These are phyloP conservation scores for Spergularia marina DNA, from an alignment of 148 eudicot genomes.

Conservation along the genomic window DNA sequence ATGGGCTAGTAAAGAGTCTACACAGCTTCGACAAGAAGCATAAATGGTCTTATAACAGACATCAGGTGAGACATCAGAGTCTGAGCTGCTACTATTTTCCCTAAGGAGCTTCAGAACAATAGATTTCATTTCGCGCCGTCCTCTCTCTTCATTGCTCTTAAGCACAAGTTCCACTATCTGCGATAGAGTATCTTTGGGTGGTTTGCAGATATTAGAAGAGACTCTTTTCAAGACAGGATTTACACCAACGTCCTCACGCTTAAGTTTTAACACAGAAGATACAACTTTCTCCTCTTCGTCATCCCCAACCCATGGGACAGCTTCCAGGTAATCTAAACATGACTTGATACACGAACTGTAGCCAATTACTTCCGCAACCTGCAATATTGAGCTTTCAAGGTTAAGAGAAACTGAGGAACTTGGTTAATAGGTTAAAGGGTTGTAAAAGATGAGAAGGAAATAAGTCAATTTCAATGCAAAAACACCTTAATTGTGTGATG, in stretches of 20 bases:
- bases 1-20: conserved; percentile 41
- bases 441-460: conserved; percentile 1
- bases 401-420: neutral
- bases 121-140: conserved; percentile 85
- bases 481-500: neutral
- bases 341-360: conserved; percentile 61
- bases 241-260: conserved; percentile 50
- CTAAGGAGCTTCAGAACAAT: conserved; percentile 78
- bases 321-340: conserved; percentile 86
- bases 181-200: conserved; percentile 73
- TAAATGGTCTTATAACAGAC: conserved; percentile 64
- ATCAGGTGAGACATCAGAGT: conserved; percentile 43
- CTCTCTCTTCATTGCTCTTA: conserved; percentile 77
- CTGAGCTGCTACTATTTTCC: conserved; percentile 52
- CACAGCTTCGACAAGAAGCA: conserved; percentile 54
- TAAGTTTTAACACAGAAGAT: conserved; percentile 62
- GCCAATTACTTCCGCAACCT: conserved; percentile 81
- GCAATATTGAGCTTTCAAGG: conserved; percentile 13
- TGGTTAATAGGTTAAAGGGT: neutral
- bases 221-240: conserved; percentile 75
- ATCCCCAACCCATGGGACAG: conserved; percentile 98
- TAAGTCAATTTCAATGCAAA: neutral
- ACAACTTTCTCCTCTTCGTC: conserved; percentile 96
- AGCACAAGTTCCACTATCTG: conserved; percentile 78
- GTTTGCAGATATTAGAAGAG: conserved; percentile 46